Conservation (phyloP, 2,329 filamentous ascomycete species). For the Nemania sp. region DNA sequence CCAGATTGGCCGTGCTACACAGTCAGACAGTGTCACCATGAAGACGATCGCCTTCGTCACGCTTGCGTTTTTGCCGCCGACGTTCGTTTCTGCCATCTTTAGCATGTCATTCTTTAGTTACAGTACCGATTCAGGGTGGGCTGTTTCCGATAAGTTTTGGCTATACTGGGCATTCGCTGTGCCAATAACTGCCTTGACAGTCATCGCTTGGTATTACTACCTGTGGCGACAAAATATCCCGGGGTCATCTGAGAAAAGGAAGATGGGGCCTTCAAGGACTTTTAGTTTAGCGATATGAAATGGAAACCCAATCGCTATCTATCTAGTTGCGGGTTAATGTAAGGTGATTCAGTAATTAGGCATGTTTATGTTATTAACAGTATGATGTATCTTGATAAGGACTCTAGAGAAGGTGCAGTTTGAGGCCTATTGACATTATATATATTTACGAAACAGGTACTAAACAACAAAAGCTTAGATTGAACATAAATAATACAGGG, state of each 20-base stretch:
- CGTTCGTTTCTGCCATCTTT: constrained; percentile 63
- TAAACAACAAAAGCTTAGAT: too few species aligned
- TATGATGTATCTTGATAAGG: too few species aligned
- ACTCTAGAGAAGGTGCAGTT: too few species aligned
- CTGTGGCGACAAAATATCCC: constrained; percentile 32
- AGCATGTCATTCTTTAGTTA: constrained; percentile 60
- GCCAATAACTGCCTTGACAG: constrained; percentile 42
- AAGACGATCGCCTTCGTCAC: constrained; percentile 63
- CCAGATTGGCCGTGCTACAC: constrained; percentile 55
- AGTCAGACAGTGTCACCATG: constrained; percentile 64
- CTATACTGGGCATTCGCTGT: constrained; percentile 49
- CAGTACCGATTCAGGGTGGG: constrained; percentile 40
- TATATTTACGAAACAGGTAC: too few species aligned
- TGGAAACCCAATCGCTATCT: too few species aligned
- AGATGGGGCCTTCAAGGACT: background rate
- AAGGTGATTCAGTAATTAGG: too few species aligned
- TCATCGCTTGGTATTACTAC: constrained; percentile 37
- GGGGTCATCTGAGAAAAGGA: background rate
- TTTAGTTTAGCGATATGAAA: too few species aligned
- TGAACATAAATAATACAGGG: too few species aligned
- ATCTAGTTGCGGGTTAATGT: too few species aligned
- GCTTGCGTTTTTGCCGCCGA: constrained; percentile 62
- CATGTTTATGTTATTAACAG: too few species aligned
- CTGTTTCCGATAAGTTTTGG: constrained; percentile 49
- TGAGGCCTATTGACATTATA: too few species aligned